Base-by-base conservation (phyloP, 129 eudicot species). In the Tagetes erecta region DNA sequence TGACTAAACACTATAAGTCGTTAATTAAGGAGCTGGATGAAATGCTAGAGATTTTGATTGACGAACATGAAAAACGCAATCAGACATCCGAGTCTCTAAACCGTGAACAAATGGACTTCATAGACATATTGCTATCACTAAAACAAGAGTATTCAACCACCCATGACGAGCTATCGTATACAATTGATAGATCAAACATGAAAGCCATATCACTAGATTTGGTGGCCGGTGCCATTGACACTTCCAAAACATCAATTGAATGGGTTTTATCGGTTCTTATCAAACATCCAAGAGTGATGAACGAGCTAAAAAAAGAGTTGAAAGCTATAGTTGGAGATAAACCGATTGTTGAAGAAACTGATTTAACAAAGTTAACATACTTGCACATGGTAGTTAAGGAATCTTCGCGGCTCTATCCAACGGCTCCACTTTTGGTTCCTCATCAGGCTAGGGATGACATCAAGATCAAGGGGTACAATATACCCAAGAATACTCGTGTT, bases 251-350 rank as follows among this genome's bases (percentile, higher is more conserved):
- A 5, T 64, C 68, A 1, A 64, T 38, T 2, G 47, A 64, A 64
- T 64, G 68, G 47, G 13, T 64, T 13, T 14, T 64, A 64, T 38
- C 68, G 5, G 68, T 38, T 38, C 68, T 64, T 5, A 64, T 64
- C 68, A 64, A 64, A 38, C 68, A 64, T 4, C 68, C 68, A 13
- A 64, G 68, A 64, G 68, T 64, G 33, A 64, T 64, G 68, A 64
- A n/a, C 33, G 47, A 64, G 30, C 47, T 64, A 3, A 46, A 64
- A 6, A n/a, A 64, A 2, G 68, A 64, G 47, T 38, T 64, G 12
- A 64, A 13, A 64, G n/a, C 47, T 37, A 7, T 64, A 5, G 49
- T 64, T 0, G 68, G 68, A 64, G 31, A 64, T 2, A 64, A 64
- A 64, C 68, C 11, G 11, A 13, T 64, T 1, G 68, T 64, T 38